Base-by-base conservation (phyloP, 345 rosid genomes). In the Gossypium turneri region DNA sequence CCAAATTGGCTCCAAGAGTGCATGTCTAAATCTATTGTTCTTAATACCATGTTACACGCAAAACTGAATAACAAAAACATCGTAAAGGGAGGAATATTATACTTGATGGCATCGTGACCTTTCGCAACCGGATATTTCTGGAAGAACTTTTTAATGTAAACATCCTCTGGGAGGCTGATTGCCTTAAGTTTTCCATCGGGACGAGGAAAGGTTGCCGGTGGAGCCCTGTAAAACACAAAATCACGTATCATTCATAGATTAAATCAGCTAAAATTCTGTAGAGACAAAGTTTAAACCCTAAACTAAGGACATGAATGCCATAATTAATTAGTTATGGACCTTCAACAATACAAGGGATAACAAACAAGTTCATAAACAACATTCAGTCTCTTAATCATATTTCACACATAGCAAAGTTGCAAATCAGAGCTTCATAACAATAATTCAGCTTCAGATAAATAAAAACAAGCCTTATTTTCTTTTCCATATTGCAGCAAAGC, bases 101-200 rank as follows among this genome's bases (percentile, higher is more conserved):
- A 95, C 99, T 88, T 91, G 88, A 77, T 78, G 67, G 96, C 85
- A 78, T 88, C 96, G 16, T 89, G 81, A 58, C 81, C 62, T 67
- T 83, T 84, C 0, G 95, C 83, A 51, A 74, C 88, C 0, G 92
- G 93, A 82, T 89, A 81, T 81, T 76, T 89, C 77, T 78, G 64
- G 53, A 84, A 87, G 88, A 95, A 93, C 79, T 81, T 90, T 55
- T 85, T 85, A 65, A 86, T 77, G 58, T 91, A 95, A 68, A 86
- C 77, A 83, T 93, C 98, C 78, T 95, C 98, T 0, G 96, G 98
- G 45, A 93, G 93, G 78, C 70, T 74, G 73, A 95, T 93, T 79
- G 70, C 86, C 84, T 89, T 63, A 61, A 93, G 73, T 79, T 93
- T 90, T 6, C 92, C 98, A 77, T 82, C 72, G 4, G 86, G 55